Evolutionary conservation across 1,284 basidiomycete species (phyloP).

Genomic region (Heterobasidion occidentale): DNA sequence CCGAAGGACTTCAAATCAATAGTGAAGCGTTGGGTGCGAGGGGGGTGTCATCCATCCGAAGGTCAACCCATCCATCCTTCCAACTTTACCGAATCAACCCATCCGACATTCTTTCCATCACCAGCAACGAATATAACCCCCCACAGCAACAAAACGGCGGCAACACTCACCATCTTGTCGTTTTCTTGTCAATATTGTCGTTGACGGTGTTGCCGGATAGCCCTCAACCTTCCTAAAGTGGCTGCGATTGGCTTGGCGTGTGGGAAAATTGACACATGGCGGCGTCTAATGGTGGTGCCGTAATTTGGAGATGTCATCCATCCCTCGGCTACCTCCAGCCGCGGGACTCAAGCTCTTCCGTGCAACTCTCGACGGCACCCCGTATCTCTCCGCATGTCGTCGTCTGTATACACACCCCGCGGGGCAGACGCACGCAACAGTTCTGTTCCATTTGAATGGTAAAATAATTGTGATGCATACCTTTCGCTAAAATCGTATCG

Average conservation of each 20-base stretch:
- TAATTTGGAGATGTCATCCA: not conserved
- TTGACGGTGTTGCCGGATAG: slow-evolving; percentile 13
- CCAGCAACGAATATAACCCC: not conserved
- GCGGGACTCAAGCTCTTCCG: too few relatives aligned
- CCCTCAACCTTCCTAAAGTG: slow-evolving; percentile 6
- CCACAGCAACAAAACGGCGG: slow-evolving; percentile 5
- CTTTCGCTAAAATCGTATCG: too few relatives aligned
- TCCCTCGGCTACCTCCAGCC: too few relatives aligned
- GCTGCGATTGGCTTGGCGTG: slow-evolving; percentile 1
- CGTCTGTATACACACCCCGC: too few relatives aligned
- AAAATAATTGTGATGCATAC: too few relatives aligned
- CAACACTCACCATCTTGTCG: slow-evolving; percentile 28
- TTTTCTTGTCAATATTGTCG: slow-evolving; percentile 30
- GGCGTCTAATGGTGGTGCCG: not conserved
- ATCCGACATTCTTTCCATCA: not conserved
- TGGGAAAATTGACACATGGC: slow-evolving; percentile 7
- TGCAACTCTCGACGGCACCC: too few relatives aligned
- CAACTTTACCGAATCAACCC: not conserved
- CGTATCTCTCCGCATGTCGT: too few relatives aligned
- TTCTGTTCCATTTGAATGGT: too few relatives aligned
- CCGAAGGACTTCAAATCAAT: not conserved
- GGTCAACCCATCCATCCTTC: slow-evolving; percentile 9
- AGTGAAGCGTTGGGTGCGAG: not conserved
- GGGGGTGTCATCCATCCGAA: not conserved
- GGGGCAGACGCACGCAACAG: too few relatives aligned